phyloP scores from a whole-genome alignment of 2,329 filamentous ascomycete species.

The Exophiala sp. region DNA sequence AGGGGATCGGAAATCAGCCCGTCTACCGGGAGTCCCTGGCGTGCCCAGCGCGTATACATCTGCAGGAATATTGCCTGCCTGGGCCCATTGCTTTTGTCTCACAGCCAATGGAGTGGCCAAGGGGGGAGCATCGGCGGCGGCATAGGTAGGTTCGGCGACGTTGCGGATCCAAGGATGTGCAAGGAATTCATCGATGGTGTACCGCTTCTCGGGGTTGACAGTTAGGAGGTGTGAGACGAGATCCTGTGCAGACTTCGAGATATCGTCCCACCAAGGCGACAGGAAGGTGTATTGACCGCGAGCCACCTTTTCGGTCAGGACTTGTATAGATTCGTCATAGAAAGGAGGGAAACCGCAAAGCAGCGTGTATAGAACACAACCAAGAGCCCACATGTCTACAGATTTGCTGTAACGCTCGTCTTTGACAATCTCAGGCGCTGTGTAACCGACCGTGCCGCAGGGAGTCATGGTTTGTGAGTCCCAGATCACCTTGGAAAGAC shows the following conservation, averaged over 20 bases:
- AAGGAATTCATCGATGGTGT: conserved; percentile 86
- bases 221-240: conserved; percentile 88
- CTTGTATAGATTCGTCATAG: conserved; percentile 92
- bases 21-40: conserved; percentile 49
- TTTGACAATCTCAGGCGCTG: conserved; percentile 98
- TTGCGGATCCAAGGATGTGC: conserved; percentile 88
- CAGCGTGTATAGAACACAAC: conserved; percentile 92
- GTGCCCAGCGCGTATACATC: conserved; percentile 46
- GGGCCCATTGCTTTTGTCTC: conserved; percentile 52
- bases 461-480: conserved; percentile 97
- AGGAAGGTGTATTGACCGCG: conserved; percentile 95
- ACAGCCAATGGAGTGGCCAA: conserved; percentile 59
- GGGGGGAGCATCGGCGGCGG: conserved; percentile 63
- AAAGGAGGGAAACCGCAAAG: conserved; percentile 97
- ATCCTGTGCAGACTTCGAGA: conserved; percentile 90
- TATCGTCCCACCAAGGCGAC: conserved; percentile 99
- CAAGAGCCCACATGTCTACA: conserved; percentile 98
- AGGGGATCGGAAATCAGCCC: conserved; percentile 89
- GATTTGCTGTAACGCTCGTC: conserved; percentile 98
- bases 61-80: conserved; percentile 51
- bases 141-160: conserved; percentile 60
- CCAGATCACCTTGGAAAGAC: conserved; percentile 96
- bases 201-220: conserved; percentile 91
- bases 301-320: conserved; percentile 94
- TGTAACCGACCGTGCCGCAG: conserved; percentile 98